A percentile compares a stretch with the other conserved stretches of the same genome.
phyloP scores from a whole-genome alignment of 1,139 yeast species.

The Sugiyamaella pinicola region DNA sequence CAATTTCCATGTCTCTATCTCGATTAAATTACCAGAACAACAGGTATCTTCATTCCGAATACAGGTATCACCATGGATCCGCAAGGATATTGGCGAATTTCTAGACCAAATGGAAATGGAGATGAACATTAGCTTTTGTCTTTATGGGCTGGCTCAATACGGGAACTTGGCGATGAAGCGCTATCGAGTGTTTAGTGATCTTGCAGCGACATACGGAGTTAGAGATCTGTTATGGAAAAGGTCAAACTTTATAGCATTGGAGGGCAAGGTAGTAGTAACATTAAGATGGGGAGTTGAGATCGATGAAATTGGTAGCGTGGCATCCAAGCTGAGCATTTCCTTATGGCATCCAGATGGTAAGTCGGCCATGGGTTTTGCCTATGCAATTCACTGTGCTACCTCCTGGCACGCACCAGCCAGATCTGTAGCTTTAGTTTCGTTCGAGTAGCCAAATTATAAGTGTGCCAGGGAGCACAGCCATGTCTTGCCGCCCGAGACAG shows the following conservation, averaged over 20 bases:
- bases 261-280: constrained; percentile 17
- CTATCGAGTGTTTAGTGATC: constrained; percentile 25
- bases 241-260: constrained; percentile 22
- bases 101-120: constrained; percentile 21
- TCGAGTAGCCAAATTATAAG: neutral
- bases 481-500: no score
- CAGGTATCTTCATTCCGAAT: constrained; percentile 25
- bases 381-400: neutral
- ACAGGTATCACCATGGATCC: constrained; percentile 29
- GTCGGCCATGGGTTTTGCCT: no score
- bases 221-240: constrained; percentile 29
- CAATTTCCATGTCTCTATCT: constrained; percentile 26
- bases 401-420: neutral
- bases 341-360: neutral
- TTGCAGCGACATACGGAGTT: constrained; percentile 20
- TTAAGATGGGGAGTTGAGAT: constrained; percentile 26
- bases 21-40: constrained; percentile 25
- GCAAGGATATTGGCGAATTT: constrained; percentile 28
- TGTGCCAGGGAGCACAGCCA: no score
- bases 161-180: constrained; percentile 29
- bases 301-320: constrained; percentile 13
- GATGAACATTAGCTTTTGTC: constrained; percentile 27
- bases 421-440: neutral
- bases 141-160: constrained; percentile 34
- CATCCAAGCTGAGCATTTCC: constrained; percentile 11